Evolutionary conservation across 305 asterid species (phyloP).

Genomic region (Ilex paraguariensis): DNA sequence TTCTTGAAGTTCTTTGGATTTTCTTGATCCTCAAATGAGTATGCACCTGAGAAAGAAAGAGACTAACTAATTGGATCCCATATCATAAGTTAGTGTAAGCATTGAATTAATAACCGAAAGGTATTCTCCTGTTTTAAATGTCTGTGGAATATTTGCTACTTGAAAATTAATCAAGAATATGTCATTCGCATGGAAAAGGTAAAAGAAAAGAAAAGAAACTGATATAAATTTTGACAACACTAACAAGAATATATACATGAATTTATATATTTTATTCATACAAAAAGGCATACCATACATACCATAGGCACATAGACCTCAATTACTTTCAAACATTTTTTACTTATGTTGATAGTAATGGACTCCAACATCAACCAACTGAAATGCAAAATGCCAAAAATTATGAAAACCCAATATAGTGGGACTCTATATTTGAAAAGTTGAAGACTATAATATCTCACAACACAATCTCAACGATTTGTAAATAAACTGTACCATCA

Average conservation of each 20-base stretch:
- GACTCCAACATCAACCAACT: slow-evolving; percentile 38
- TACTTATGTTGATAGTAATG: slow-evolving; percentile 74
- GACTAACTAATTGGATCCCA: not conserved
- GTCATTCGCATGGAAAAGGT: not conserved
- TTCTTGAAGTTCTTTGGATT: slow-evolving; percentile 7
- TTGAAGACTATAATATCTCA: slow-evolving; percentile 39
- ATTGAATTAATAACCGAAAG: slow-evolving; percentile 21
- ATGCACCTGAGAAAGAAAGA: slow-evolving; percentile 13
- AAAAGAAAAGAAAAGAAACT: not conserved
- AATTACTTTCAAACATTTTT: not conserved
- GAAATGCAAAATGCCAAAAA: not conserved
- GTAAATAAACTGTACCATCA: slow-evolving; percentile 1
- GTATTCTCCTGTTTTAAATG: slow-evolving; percentile 89
- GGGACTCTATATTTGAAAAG: not conserved
- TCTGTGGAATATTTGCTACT: slow-evolving; percentile 90
- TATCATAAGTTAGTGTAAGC: not conserved
- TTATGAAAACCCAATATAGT: not conserved
- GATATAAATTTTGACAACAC: no score
- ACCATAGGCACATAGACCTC: not conserved
- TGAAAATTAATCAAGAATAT: not conserved
- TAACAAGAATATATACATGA: not conserved
- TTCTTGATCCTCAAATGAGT: slow-evolving; percentile 4
- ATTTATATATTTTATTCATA: not conserved
- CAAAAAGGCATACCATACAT: no score
- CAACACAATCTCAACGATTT: slow-evolving; percentile 72